phyloP scores from a whole-genome alignment of 805 yeast species.

The Candida ortonii region DNA sequence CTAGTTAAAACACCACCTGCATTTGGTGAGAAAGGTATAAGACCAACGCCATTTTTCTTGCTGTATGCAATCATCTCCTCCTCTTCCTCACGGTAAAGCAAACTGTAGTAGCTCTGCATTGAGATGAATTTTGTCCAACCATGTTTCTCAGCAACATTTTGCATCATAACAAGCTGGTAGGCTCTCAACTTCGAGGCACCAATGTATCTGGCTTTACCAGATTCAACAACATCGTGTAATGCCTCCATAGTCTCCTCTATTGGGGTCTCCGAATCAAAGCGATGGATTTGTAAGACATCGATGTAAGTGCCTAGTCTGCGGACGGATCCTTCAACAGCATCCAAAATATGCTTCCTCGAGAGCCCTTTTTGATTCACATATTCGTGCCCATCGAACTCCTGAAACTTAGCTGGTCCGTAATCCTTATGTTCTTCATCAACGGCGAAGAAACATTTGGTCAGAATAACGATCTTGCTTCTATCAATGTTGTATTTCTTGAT shows the following conservation, averaged over 20 bases:
- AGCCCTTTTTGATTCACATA: slow-evolving; percentile 38
- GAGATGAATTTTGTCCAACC: slow-evolving; percentile 58
- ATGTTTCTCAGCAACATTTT: slow-evolving; percentile 52
- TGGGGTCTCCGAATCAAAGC: slow-evolving; percentile 47
- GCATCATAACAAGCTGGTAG: slow-evolving; percentile 52
- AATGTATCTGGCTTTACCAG: slow-evolving; percentile 51
- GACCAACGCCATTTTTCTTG: slow-evolving; percentile 48
- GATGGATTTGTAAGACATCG: slow-evolving; percentile 55
- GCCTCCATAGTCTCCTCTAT: slow-evolving; percentile 56
- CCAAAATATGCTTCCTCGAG: slow-evolving; percentile 45
- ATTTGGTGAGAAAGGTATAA: slow-evolving; percentile 61
- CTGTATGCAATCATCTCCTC: slow-evolving; percentile 59
- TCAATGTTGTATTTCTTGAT: slow-evolving; percentile 48
- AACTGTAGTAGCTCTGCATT: slow-evolving; percentile 57
- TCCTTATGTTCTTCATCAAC: slow-evolving; percentile 24
- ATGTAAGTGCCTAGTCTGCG: slow-evolving; percentile 51
- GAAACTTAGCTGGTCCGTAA: slow-evolving; percentile 1
- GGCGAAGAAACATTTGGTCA: slow-evolving; percentile 43
- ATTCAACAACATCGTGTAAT: slow-evolving; percentile 47
- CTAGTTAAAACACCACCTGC: slow-evolving; percentile 55
- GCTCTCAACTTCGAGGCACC: slow-evolving; percentile 65
- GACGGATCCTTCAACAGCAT: slow-evolving; percentile 40
- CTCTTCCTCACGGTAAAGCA: slow-evolving; percentile 61
- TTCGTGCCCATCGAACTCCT: slow-evolving; percentile 26
- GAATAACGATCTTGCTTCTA: slow-evolving; percentile 52